Evolutionary conservation across 2,329 filamentous ascomycete genomes (phyloP).

Genomic region (Fusarium praegraminearum): DNA sequence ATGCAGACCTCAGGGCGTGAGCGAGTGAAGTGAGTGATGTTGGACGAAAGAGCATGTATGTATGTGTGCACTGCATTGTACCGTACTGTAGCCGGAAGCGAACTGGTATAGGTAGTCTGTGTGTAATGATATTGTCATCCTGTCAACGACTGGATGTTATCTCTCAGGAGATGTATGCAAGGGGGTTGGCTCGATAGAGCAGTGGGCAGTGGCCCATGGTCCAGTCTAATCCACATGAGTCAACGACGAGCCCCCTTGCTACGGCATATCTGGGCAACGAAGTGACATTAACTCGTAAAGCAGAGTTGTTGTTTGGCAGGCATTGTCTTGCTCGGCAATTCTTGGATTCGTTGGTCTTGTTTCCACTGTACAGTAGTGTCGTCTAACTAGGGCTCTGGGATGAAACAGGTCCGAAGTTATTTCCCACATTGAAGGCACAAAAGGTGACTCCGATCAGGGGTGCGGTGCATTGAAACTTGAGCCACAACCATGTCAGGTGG

Average conservation of each 20-base stretch:
- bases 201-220: slow-evolving; percentile 12
- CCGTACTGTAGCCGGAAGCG: slow-evolving; percentile 6
- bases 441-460: background rate
- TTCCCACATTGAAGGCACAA: slow-evolving; percentile 4
- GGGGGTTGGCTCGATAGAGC: slow-evolving; percentile 23
- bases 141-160: slow-evolving; percentile 30
- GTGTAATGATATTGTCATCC: slow-evolving; percentile 23
- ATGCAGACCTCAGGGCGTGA: slow-evolving; percentile 55
- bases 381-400: slow-evolving; percentile 7
- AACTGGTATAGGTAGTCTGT: slow-evolving; percentile 14
- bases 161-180: slow-evolving; percentile 16
- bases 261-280: slow-evolving; percentile 21
- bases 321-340: slow-evolving; percentile 23
- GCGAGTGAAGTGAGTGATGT: background rate
- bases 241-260: slow-evolving; percentile 25
- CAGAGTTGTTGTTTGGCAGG: slow-evolving; percentile 1
- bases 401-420: slow-evolving; percentile 11
- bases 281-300: slow-evolving; percentile 29
- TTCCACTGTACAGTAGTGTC: slow-evolving; percentile 3
- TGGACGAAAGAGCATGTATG: slow-evolving; percentile 5
- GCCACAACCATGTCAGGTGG: slow-evolving; percentile 14
- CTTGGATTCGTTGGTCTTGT: slow-evolving; percentile 29
- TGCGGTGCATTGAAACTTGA: slow-evolving; percentile 11
- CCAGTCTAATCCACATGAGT: slow-evolving; percentile 14
- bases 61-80: background rate